A percentile compares a stretch with the other conserved stretches of the same genome.
Conservation (phyloP, 805 yeast genomes). For the Saccharomycopsis fibuligera region DNA sequence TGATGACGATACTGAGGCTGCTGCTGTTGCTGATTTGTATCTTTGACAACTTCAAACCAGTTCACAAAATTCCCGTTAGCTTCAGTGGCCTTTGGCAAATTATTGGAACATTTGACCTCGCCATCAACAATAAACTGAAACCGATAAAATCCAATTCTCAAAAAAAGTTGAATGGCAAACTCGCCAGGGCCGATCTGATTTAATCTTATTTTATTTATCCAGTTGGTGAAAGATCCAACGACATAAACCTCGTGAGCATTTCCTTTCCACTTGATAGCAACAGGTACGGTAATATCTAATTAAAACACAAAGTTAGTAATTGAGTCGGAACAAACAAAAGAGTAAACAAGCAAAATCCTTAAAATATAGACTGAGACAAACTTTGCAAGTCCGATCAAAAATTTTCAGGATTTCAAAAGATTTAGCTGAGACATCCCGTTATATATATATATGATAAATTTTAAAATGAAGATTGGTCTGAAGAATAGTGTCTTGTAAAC, state of each 20-base stretch:
- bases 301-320: neutral
- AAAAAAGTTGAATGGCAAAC: constrained; percentile 63
- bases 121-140: constrained; percentile 92
- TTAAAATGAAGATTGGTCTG: too few species aligned
- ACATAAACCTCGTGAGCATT: constrained; percentile 93
- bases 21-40: constrained; percentile 3
- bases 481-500: too few species aligned
- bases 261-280: constrained; percentile 85
- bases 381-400: too few species aligned
- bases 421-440: too few species aligned
- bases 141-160: constrained; percentile 88
- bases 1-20: neutral
- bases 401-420: too few species aligned
- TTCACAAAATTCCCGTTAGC: constrained; percentile 94
- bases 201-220: constrained; percentile 95
- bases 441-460: too few species aligned
- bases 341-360: too few species aligned
- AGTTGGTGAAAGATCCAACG: constrained; percentile 95
- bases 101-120: constrained; percentile 82
- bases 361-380: too few species aligned
- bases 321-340: too few species aligned
- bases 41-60: constrained; percentile 61
- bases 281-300: constrained; percentile 31
- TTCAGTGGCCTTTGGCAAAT: constrained; percentile 90
- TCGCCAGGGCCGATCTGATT: constrained; percentile 42